Conservation (phyloP, 352 stramenopile genomes). For the Phytopythium chamaehyphon region DNA sequence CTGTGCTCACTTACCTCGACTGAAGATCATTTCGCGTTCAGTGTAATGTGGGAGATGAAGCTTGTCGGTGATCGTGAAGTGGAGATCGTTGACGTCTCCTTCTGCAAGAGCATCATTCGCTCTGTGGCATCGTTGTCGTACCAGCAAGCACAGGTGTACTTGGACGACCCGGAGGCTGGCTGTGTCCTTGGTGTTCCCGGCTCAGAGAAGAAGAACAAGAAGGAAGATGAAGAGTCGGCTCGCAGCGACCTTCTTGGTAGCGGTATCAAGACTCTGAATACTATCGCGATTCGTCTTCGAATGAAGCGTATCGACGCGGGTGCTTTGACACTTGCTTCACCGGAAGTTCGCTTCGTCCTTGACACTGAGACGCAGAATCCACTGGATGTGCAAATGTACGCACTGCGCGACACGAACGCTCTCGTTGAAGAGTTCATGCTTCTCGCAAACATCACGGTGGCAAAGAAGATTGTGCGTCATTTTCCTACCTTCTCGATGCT, state of each 20-base stretch:
- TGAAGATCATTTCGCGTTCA: slow-evolving; percentile 84
- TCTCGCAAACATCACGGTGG: slow-evolving; percentile 98
- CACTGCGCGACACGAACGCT: slow-evolving; percentile 92
- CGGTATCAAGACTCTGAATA: slow-evolving; percentile 90
- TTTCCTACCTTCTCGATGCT: slow-evolving; percentile 95
- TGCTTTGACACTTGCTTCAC: slow-evolving; percentile 96
- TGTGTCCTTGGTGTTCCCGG: slow-evolving; percentile 24
- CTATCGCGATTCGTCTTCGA: slow-evolving; percentile 89
- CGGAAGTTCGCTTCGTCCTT: slow-evolving; percentile 96
- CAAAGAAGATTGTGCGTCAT: slow-evolving; percentile 92
- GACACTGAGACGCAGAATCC: slow-evolving; percentile 99
- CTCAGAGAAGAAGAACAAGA: slow-evolving; percentile 21
- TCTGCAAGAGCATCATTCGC: slow-evolving; percentile 98
- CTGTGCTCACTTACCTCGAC: slow-evolving; percentile 92
- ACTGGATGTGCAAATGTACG: slow-evolving; percentile 97
- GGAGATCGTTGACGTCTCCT: slow-evolving; percentile 94
- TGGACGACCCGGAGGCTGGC: slow-evolving; percentile 85
- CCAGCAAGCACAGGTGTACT: slow-evolving; percentile 94
- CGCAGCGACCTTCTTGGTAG: slow-evolving; percentile 56
- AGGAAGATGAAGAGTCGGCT: slow-evolving; percentile 35
- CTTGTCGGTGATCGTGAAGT: slow-evolving; percentile 62
- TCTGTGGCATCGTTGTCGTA: slow-evolving; percentile 96
- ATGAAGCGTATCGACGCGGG: slow-evolving; percentile 94
- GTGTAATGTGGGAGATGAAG: slow-evolving; percentile 72
- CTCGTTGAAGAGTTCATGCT: slow-evolving; percentile 99